These are phyloP conservation scores for Erodium maritimum DNA, from an alignment of 345 rosid genomes.

Conservation along the genomic window DNA sequence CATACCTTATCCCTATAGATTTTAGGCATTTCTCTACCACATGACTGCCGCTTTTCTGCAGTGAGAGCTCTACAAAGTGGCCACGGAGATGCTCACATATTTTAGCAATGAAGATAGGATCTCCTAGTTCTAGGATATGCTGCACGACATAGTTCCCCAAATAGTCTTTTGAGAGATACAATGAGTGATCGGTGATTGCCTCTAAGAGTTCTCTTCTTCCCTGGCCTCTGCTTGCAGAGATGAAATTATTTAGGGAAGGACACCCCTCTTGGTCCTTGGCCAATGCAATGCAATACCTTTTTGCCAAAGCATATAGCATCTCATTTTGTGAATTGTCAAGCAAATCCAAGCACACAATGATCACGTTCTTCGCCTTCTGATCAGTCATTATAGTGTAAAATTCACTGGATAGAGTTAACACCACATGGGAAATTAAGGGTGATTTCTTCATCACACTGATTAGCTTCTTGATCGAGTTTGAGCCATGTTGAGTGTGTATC, in stretches of 20 bases:
- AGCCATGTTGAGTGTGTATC: slow-evolving; percentile 1
- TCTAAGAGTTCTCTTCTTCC: slow-evolving; percentile 4
- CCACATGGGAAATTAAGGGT: background rate
- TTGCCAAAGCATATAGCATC: background rate
- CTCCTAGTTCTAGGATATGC: slow-evolving; percentile 11
- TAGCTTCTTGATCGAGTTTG: slow-evolving; percentile 12
- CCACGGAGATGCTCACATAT: slow-evolving; percentile 9
- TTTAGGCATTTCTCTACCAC: slow-evolving; percentile 17
- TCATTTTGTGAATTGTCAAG: background rate
- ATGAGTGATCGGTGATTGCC: slow-evolving; percentile 1
- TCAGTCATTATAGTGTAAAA: slow-evolving; percentile 7
- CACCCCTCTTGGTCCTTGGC: slow-evolving; percentile 15
- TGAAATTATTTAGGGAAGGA: slow-evolving; percentile 9
- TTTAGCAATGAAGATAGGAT: background rate
- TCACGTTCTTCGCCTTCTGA: slow-evolving; percentile 4
- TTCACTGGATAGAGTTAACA: background rate
- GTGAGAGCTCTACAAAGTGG: slow-evolving; percentile 9
- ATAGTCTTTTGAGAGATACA: slow-evolving; percentile 10
- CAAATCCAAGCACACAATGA: slow-evolving; percentile 6
- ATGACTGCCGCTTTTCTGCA: slow-evolving; percentile 20
- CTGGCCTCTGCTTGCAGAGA: slow-evolving; percentile 11
- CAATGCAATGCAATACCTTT: slow-evolving; percentile 7
- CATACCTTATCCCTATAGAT: background rate
- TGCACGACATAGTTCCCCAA: slow-evolving; percentile 23
- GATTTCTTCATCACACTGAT: slow-evolving; percentile 6